phyloP scores from a whole-genome alignment of 2,329 filamentous ascomycete genomes.

The Orbilia blumenaviensis region DNA sequence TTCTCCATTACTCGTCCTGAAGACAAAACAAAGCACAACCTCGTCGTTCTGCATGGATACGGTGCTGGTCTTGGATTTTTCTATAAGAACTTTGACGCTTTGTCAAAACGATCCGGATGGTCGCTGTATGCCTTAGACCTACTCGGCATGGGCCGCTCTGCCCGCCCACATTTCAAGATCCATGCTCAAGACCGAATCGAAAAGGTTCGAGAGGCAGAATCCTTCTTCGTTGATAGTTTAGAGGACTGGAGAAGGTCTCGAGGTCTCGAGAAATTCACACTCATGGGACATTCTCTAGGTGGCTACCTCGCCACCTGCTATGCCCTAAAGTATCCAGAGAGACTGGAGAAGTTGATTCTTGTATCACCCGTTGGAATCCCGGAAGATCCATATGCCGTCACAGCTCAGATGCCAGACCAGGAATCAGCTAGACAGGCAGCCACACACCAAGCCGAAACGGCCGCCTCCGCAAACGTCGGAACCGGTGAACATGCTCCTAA shows the following conservation, averaged over 20 bases:
- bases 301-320: constrained; percentile 96
- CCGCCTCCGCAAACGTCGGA: constrained; percentile 59
- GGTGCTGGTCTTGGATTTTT: constrained; percentile 96
- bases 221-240: constrained; percentile 93
- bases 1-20: constrained; percentile 82
- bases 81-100: constrained; percentile 94
- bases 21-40: constrained; percentile 62
- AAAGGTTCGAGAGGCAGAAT: constrained; percentile 88
- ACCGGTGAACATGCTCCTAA: constrained; percentile 55
- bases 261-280: constrained; percentile 90
- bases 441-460: constrained; percentile 32
- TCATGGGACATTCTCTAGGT: constrained; percentile 90
- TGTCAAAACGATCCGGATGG: constrained; percentile 81
- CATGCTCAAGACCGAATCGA: constrained; percentile 80
- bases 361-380: constrained; percentile 94
- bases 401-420: constrained; percentile 77
- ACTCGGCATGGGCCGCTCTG: constrained; percentile 91
- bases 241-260: constrained; percentile 93
- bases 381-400: constrained; percentile 89
- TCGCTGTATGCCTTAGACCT: constrained; percentile 93
- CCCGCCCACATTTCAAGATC: constrained; percentile 83
- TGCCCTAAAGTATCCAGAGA: constrained; percentile 93
- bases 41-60: constrained; percentile 97
- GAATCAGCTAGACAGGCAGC: constrained; percentile 61
- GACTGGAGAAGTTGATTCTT: constrained; percentile 92